These are phyloP conservation scores for Takakia lepidozioides DNA, from an alignment of 225 moss, liverwort and hornwort species.

Conservation along the genomic window DNA sequence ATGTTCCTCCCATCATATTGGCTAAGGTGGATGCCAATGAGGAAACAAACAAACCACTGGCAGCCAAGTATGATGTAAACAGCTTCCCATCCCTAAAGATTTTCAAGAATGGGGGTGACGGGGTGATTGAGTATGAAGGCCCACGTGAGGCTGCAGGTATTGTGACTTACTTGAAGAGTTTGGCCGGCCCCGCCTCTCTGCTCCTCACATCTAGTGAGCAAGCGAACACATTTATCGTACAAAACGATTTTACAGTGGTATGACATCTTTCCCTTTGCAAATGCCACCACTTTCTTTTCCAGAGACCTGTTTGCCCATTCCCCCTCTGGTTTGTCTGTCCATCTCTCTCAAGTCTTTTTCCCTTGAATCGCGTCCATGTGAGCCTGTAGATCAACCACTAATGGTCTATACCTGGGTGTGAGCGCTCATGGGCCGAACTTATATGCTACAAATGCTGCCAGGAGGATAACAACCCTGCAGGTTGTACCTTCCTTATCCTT, in stretches of 20 bases:
- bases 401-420: no score
- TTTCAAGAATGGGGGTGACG: constrained; percentile 64
- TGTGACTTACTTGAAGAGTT: constrained; percentile 56
- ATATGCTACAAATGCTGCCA: no score
- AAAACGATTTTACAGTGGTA: constrained; percentile 55
- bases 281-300: no score
- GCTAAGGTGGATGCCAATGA: constrained; percentile 74
- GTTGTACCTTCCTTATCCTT: no score
- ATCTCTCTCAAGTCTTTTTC: no score
- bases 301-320: no score
- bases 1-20: constrained; percentile 68
- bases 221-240: constrained; percentile 31
- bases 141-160: constrained; percentile 82
- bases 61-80: constrained; percentile 44
- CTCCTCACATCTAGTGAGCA: constrained; percentile 60
- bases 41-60: constrained; percentile 71
- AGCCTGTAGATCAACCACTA: no score
- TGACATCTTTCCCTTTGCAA: no score
- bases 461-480: no score
- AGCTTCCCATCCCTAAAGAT: constrained; percentile 87
- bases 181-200: constrained; percentile 65
- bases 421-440: no score
- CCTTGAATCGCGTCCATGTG: no score
- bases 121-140: constrained; percentile 61
- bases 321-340: no score